phyloP scores from a whole-genome alignment of 2,329 filamentous ascomycete species.

The Chalara sp. region DNA sequence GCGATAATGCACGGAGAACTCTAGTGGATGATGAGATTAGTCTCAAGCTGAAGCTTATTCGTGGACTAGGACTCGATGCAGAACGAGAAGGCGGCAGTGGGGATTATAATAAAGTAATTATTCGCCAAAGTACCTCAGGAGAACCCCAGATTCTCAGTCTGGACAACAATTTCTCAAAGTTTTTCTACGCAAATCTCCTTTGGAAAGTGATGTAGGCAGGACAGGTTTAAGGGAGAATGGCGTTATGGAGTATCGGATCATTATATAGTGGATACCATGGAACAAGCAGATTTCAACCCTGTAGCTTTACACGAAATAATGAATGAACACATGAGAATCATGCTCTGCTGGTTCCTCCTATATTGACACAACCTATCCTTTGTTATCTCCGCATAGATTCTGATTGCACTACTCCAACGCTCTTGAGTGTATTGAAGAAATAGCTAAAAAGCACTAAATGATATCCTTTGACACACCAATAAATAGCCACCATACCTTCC shows the following conservation, averaged over 20 bases:
- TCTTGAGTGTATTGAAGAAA: no score
- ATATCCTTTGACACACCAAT: not conserved
- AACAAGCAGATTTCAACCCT: no score
- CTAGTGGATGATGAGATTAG: slow-evolving; percentile 56
- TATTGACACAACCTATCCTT: no score
- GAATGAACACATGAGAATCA: no score
- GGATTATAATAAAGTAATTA: slow-evolving; percentile 78
- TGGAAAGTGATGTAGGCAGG: slow-evolving; percentile 71
- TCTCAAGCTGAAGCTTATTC: slow-evolving; percentile 82
- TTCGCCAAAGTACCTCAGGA: slow-evolving; percentile 78
- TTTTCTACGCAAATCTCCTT: slow-evolving; percentile 93
- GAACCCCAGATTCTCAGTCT: slow-evolving; percentile 94
- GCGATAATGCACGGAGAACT: slow-evolving; percentile 31
- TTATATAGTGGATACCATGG: no score
- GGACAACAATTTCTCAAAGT: slow-evolving; percentile 83
- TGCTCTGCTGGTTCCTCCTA: no score
- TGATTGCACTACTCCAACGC: no score
- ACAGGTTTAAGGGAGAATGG: not conserved
- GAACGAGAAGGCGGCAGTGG: slow-evolving; percentile 63
- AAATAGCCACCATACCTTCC: no score
- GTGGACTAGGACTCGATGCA: slow-evolving; percentile 83
- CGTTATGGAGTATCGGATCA: no score
- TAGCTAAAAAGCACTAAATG: not conserved
- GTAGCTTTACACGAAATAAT: no score
- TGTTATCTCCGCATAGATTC: no score